Evolutionary conservation across 2,329 filamentous ascomycete genomes (phyloP).

Genomic region (Aspergillus texensis): DNA sequence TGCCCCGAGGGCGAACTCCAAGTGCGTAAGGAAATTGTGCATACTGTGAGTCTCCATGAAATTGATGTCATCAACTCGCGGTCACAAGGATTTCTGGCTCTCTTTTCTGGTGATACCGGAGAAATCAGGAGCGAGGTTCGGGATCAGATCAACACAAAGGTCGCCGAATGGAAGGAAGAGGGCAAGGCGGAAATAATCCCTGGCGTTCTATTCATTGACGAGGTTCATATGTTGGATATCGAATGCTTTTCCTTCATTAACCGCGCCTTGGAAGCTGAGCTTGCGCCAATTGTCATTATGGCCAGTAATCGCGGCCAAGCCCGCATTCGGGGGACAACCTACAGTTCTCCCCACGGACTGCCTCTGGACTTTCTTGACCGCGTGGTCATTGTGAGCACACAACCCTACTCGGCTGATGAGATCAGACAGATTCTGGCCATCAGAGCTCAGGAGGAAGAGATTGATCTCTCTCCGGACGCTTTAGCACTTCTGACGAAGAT

Average conservation of each 20-base stretch:
- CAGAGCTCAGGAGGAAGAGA: constrained; percentile 91
- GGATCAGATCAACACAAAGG: constrained; percentile 99
- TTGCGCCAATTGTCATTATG: constrained; percentile 98
- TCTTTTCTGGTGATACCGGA: constrained; percentile 97
- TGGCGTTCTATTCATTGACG: constrained; percentile 95
- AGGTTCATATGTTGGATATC: constrained; percentile 99
- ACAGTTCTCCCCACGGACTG: constrained; percentile 88
- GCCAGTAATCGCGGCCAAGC: constrained; percentile 93
- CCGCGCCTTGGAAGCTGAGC: constrained; percentile 88
- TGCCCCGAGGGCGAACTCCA: constrained; percentile 97
- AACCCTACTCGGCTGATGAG: constrained; percentile 78
- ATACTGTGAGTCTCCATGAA: constrained; percentile 95
- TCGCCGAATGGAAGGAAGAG: constrained; percentile 98
- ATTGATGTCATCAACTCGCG: constrained; percentile 99
- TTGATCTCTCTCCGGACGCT: constrained; percentile 87
- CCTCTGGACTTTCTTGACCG: constrained; percentile 95
- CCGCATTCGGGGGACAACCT: constrained; percentile 89
- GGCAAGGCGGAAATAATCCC: constrained; percentile 98
- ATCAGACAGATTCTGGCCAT: constrained; percentile 92
- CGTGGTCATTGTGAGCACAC: constrained; percentile 93
- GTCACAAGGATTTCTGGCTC: constrained; percentile 95
- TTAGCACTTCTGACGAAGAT: constrained; percentile 94
- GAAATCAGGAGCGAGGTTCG: constrained; percentile 97
- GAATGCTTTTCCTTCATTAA: constrained; percentile 99
- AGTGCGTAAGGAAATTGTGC: constrained; percentile 93